Evolutionary conservation across 495 filamentous ascomycete genomes (phyloP).

Genomic region (Hypoxylon rickii): DNA sequence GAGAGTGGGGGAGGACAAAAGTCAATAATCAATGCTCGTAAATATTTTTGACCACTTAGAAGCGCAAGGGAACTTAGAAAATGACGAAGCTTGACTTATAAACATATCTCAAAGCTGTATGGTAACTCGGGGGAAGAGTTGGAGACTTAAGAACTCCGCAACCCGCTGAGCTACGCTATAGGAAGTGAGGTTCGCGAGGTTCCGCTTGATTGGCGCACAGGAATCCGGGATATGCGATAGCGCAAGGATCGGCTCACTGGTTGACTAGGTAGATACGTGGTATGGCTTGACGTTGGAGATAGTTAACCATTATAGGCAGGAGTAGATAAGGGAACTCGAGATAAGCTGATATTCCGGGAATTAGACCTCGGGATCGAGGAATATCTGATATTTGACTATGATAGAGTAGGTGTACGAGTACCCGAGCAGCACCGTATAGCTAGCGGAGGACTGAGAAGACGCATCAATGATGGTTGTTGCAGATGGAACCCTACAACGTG

Average conservation of each 20-base stretch:
- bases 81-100: no score
- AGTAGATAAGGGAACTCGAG: conserved; percentile 1
- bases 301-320: conserved; percentile 1
- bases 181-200: no score
- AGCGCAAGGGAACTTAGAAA: no score
- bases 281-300: conserved; percentile 1
- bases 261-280: neutral
- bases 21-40: no score
- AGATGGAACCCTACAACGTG: conserved; percentile 1
- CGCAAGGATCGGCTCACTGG: no score
- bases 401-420: conserved; percentile 13
- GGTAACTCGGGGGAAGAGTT: no score
- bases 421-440: conserved; percentile 10
- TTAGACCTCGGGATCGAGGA: conserved; percentile 10
- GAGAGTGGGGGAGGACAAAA: neutral
- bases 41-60: no score
- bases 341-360: conserved; percentile 16
- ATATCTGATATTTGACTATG: conserved; percentile 10
- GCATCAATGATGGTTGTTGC: conserved; percentile 3
- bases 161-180: no score
- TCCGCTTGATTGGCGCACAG: neutral
- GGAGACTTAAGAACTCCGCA: no score
- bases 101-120: no score
- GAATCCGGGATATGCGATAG: neutral
- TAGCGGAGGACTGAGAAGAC: neutral